phyloP scores from a whole-genome alignment of 2,329 filamentous ascomycete species.

The Fusarium pseudonygamai region DNA sequence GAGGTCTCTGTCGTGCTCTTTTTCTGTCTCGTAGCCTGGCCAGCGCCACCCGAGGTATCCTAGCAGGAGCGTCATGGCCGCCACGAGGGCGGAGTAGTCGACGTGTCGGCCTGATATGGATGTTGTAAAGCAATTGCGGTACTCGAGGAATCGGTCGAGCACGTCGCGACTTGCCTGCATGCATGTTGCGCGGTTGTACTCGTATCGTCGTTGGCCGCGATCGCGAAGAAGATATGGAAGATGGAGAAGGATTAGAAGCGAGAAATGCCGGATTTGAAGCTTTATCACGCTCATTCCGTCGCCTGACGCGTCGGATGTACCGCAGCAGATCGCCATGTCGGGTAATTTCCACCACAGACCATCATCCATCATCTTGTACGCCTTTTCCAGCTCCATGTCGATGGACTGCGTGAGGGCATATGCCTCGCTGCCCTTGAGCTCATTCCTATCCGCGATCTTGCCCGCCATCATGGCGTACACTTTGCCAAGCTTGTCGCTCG shows the following conservation, averaged over 20 bases:
- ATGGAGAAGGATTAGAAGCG: constrained; percentile 62
- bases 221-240: constrained; percentile 63
- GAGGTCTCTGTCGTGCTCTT: constrained; percentile 48
- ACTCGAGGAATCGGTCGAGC: constrained; percentile 58
- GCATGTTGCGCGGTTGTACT: constrained; percentile 54
- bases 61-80: constrained; percentile 60
- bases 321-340: constrained; percentile 36
- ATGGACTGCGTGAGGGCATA: constrained; percentile 55
- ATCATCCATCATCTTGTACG: constrained; percentile 52
- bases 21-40: constrained; percentile 37
- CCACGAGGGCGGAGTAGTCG: constrained; percentile 63
- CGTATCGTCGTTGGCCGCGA: constrained; percentile 56
- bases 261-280: constrained; percentile 61
- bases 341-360: constrained; percentile 60
- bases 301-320: constrained; percentile 24
- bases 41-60: constrained; percentile 56
- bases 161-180: constrained; percentile 62
- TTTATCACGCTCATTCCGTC: constrained; percentile 49
- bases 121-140: constrained; percentile 46
- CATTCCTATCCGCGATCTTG: constrained; percentile 60
- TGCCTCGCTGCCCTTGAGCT: constrained; percentile 46
- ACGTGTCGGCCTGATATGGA: constrained; percentile 52
- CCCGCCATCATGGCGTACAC: constrained; percentile 54
- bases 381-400: constrained; percentile 58
- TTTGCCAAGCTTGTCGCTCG: constrained; percentile 56